These are phyloP conservation scores for Kazachstania africana DNA, from an alignment of 805 yeast genomes.

Conservation along the genomic window DNA sequence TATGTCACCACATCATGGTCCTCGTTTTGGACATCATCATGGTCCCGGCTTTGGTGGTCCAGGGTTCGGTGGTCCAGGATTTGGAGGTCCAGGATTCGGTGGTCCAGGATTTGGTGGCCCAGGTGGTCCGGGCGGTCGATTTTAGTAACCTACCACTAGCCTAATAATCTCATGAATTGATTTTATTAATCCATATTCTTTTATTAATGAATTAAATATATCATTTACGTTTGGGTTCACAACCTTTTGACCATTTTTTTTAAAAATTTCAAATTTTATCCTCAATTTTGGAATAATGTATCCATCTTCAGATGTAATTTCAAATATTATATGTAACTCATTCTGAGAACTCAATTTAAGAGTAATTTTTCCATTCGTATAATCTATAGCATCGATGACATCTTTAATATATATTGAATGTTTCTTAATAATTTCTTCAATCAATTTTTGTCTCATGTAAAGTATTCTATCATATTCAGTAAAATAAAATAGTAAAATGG, in stretches of 20 bases:
- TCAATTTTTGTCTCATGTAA: slow-evolving; percentile 5
- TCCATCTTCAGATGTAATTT: not conserved
- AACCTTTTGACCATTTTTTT: not conserved
- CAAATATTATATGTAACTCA: not conserved
- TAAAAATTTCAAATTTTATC: not conserved
- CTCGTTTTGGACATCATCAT: slow-evolving; percentile 4
- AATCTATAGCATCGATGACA: too few relatives aligned
- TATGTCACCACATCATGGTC: slow-evolving; percentile 19
- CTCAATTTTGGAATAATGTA: slow-evolving; percentile 1
- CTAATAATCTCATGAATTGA: slow-evolving; percentile 8
- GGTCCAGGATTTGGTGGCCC: slow-evolving; percentile 23
- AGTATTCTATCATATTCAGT: slow-evolving; percentile 15
- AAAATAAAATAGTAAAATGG: slow-evolving; percentile 13
- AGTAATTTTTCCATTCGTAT: too few relatives aligned
- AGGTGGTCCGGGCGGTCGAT: too few relatives aligned
- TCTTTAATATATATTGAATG: not conserved
- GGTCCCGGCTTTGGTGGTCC: slow-evolving; percentile 19
- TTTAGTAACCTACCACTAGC: not conserved
- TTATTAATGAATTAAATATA: slow-evolving; percentile 9
- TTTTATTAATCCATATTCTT: slow-evolving; percentile 14
- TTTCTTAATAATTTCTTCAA: slow-evolving; percentile 1
- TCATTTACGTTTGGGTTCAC: slow-evolving; percentile 2
- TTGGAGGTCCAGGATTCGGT: slow-evolving; percentile 16
- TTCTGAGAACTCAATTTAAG: too few relatives aligned
- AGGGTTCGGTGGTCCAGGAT: slow-evolving; percentile 18